phyloP scores from a whole-genome alignment of 192 early-diverging fungal genomes.

The Phycomyces nitens region DNA sequence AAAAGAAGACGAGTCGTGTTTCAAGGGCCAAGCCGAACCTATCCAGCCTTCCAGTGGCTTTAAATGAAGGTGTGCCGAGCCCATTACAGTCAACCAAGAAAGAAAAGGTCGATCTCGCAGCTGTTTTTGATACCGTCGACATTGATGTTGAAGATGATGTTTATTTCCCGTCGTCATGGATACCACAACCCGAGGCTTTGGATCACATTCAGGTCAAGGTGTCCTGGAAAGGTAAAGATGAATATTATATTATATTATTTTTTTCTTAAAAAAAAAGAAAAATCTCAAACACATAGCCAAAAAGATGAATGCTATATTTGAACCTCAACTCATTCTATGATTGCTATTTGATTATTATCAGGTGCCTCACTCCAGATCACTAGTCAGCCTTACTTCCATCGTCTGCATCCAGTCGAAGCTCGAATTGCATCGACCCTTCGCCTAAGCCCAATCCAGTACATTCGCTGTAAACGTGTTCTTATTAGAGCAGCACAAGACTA shows the following conservation, averaged over 20 bases:
- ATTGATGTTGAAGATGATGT: slow-evolving; percentile 18
- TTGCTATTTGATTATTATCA: slow-evolving; percentile 15
- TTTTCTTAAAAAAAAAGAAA: background rate
- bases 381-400: slow-evolving; percentile 43
- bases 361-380: slow-evolving; percentile 39
- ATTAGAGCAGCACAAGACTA: slow-evolving; percentile 57
- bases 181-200: slow-evolving; percentile 17
- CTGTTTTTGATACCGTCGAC: slow-evolving; percentile 29
- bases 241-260: background rate
- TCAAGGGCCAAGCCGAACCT: slow-evolving; percentile 1
- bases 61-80: background rate
- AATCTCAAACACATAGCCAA: background rate
- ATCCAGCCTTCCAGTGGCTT: slow-evolving; percentile 6
- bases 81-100: background rate
- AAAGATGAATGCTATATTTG: background rate
- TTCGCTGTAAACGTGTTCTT: slow-evolving; percentile 76
- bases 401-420: slow-evolving; percentile 63
- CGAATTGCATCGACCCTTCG: slow-evolving; percentile 76
- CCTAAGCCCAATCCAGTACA: slow-evolving; percentile 78
- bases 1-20: slow-evolving; percentile 14
- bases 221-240: slow-evolving; percentile 33
- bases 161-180: slow-evolving; percentile 17
- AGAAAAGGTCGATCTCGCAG: slow-evolving; percentile 5
- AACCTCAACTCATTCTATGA: background rate
- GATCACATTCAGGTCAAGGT: slow-evolving; percentile 26